Evolutionary conservation across 805 yeast genomes (phyloP), one percentile per base, ranked within the genome.

Genomic region (Kuraishia molischiana): DNA sequence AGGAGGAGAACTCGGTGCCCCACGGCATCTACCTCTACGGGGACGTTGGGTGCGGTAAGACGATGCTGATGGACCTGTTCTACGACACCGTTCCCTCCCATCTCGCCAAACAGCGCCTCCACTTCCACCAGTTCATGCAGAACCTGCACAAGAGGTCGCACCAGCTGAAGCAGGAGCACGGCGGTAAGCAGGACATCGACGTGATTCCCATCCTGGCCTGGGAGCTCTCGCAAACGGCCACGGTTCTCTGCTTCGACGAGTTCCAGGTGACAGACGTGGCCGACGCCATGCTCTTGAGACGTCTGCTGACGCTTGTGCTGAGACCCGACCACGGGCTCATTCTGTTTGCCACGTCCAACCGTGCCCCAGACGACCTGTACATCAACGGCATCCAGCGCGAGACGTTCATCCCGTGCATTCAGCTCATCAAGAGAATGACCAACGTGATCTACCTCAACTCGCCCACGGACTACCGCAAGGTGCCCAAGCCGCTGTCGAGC

Each of bases 221-320:
- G 42, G 95, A 85, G 50, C 74, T 92, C 39, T 84, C 97, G 1
- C 71, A 72, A 44, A 66, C 70, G 36, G 70, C 92, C 3, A 80
- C 90, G 1, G 77, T 92, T 1, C 58, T 92, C 42, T 92, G 98
- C 58, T 85, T 92, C 55, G 98, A 92, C 61, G 98, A 92, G 61
- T 90, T 92, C 54, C 97, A 92, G 60, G 98, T 92, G 32, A 86
- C 95, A 1, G 98, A 92, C 57, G 97, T 92, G 22, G 98, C 97
- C 0, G 98, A 92, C 59, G 98, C 98, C 2, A 92, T 92, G 97
- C 67, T 92, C 24, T 66, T 92, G 32, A 74, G 98, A 44, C 67
- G 96, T 36, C 62, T 89, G 29, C 52, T 85, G 30, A 73, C 76
- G 49, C 58, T 76, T 29, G 66, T 85, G n/a, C 60, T 89, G 40